Base-by-base conservation (phyloP, 2,329 filamentous ascomycete genomes). In the Fusarium sambucinum region DNA sequence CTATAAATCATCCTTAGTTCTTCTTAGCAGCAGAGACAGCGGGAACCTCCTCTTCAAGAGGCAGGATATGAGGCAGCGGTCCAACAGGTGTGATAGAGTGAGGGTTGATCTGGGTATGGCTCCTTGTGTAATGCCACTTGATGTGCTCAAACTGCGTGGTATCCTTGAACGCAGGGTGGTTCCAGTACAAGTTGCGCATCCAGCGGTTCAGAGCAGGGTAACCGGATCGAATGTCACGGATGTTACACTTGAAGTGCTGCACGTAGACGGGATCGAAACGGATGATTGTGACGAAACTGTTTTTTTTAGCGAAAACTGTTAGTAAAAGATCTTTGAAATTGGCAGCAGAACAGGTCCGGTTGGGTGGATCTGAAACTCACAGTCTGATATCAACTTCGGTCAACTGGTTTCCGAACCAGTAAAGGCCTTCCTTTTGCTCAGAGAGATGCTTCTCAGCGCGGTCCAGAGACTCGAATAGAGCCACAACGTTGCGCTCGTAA, bases 101-200 rank as follows among this genome's bases (percentile, higher is more conserved):
- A 17, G 88, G 89, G 79, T 91, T 91, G 76, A 91, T 90, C 81
- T 91, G 85, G 12, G 83, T 84, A 74, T 89, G 86, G 69, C 85
- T 88, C 72, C 84, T 82, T 63, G 87, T 88, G 77, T 87, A 88
- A 77, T 90, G 88, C 78, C 83, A 91, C 87, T 97, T 97, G 83
- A 98, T 98, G 81, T 99, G 96, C 78, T 96, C 88, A 78, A 97
- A 97, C 79, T 97, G 87, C 23, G 94, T 97, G 64, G 94, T 96
- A 52, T 92, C 87, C 67, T 83, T 83, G 81, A 97, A 97, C 4
- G 93, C 93, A 0, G 89, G 84, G 25, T 89, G 78, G 71, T 90
- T 90, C 94, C 94, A 97, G 82, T 97, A 97, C 72, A 97, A 81
- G 75, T 90, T 86, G 56, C 92, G 86, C 81, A 97, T 79, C 94